Base-by-base conservation (phyloP, 2,329 filamentous ascomycete genomes). In the Aspergillus sp. region DNA sequence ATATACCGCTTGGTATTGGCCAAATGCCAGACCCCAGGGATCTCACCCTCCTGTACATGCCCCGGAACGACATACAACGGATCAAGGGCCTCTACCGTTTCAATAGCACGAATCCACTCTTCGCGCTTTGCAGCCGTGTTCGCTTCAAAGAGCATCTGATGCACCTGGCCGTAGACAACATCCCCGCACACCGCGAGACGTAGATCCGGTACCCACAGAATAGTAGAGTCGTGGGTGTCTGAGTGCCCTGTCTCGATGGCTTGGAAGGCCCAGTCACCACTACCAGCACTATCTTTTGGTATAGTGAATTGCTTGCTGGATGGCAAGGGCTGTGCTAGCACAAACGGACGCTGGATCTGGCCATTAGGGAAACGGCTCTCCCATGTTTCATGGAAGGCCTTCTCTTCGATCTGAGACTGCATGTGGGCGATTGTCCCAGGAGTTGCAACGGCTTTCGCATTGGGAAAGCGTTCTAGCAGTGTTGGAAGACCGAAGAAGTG, bases 101-200 rank as follows among this genome's bases (percentile, higher is more conserved):
- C 68, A 1, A 77, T 58, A 3, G 68, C 65, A 0, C 55, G 34
- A 5, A 76, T 66, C 75, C 75, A 78, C 12, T 68, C 64, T 8
- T 63, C 54, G 1, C 73, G 61, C 53, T 69, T 68, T 1, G 64
- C 64, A 3, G 64, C 55, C 1, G 72, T 77, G 42, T 69, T 70
- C 0, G 70, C 67, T 50, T 77, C 75, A 3, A 60, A 65, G 1
- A 77, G 63, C 59, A 69, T 71, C 60, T 74, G 72, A 46, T 76
- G 71, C 5, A 69, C 66, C 20, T 74, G 64, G 0, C 73, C 73
- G 53, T 78, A 77, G 1, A 77, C 72, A 20, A 72, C 70, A 57
- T 79, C 76, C 1, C 77, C 76, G 0, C 67, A 68, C 2, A 75
- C 72, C 0, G 70, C 76, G 5, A 78, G 68, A 4, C 56, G 58